Base-by-base conservation (phyloP, 2,329 filamentous ascomycete species). In the Rutstroemia sydowiana region DNA sequence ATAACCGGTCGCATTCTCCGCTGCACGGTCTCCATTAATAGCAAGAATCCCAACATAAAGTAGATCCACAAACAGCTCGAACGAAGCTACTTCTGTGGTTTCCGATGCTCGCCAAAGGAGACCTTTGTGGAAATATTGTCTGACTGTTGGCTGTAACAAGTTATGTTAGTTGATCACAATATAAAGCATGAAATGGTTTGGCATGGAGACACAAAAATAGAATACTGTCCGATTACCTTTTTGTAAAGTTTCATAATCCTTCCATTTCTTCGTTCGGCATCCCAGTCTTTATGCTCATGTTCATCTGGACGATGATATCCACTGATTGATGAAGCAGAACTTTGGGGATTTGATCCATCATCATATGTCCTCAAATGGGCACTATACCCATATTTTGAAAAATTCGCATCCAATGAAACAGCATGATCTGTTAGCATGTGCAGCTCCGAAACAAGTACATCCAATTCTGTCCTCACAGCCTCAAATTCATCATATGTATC, bases 71-170 rank as follows among this genome's bases (percentile, higher is more conserved):
- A 84, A 84, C 1, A 85, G 73, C 63, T 85, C 82, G 60, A 83
- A 84, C 14, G 73, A 75, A 57, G 78, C 78, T 5, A 84, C 79
- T 64, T 83, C 75, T n/a, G 80, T 78, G 18, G 72, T 69, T 46
- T 77, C 75, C 7, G 73, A 73, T 2, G 79, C 76, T 45, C 82
- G 71, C 81, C 81, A 85, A 7, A 85, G 66, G 11, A 85, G 70
- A 0, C 80, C 81, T 53, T 79, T 78, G 62, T 85, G 80, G 59
- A 84, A 84, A 67, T 84, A 84, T 67, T 85, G 82, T 53, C 80
- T 73, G 3, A 85, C 71, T 6, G 78, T 74, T 0, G 82, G 81
- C 62, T 64, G 13, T 6, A 16, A 39, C 23, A 26, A 8, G 23
- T 26, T 26, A 26, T 26, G 23, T 26, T 26, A 26, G 23, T 8